phyloP scores from a whole-genome alignment of 1,139 yeast species.

The Candida smagusa region DNA sequence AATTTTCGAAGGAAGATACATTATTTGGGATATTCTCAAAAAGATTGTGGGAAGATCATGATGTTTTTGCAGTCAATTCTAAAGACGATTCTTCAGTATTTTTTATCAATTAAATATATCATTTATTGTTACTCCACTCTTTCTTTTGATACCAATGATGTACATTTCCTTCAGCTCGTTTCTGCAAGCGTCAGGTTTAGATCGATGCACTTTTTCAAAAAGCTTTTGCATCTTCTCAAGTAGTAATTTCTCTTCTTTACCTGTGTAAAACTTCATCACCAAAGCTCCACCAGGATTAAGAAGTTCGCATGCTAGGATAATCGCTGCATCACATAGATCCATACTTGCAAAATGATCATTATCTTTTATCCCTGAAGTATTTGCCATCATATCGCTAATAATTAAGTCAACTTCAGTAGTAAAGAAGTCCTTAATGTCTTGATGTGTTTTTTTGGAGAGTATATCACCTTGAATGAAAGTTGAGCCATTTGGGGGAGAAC shows the following conservation, averaged over 20 bases:
- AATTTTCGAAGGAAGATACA: constrained; percentile 13
- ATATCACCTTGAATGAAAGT: constrained; percentile 43
- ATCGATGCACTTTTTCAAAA: constrained; percentile 31
- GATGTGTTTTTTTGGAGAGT: constrained; percentile 32
- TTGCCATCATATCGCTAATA: constrained; percentile 50
- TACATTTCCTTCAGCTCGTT: constrained; percentile 41
- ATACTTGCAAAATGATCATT: constrained; percentile 45
- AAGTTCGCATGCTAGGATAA: constrained; percentile 27
- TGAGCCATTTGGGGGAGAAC: constrained; percentile 40
- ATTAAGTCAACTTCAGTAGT: constrained; percentile 26
- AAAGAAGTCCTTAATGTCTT: constrained; percentile 20
- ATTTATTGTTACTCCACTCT: constrained; percentile 2
- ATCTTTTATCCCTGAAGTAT: constrained; percentile 42
- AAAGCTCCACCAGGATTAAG: constrained; percentile 31
- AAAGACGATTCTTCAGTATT: not conserved
- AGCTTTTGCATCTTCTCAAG: constrained; percentile 22
- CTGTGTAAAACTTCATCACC: constrained; percentile 43
- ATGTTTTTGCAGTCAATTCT: not conserved
- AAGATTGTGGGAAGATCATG: constrained; percentile 2
- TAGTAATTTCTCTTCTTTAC: constrained; percentile 33
- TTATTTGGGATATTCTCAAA: constrained; percentile 11
- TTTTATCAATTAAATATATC: constrained; percentile 2
- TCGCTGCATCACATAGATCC: constrained; percentile 43
- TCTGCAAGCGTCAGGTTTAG: constrained; percentile 39
- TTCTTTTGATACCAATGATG: constrained; percentile 27